A percentile compares a stretch with the other conserved stretches of the same genome.
phyloP scores from a whole-genome alignment of 495 filamentous ascomycete genomes.

The Clavariopsis aquatica region DNA sequence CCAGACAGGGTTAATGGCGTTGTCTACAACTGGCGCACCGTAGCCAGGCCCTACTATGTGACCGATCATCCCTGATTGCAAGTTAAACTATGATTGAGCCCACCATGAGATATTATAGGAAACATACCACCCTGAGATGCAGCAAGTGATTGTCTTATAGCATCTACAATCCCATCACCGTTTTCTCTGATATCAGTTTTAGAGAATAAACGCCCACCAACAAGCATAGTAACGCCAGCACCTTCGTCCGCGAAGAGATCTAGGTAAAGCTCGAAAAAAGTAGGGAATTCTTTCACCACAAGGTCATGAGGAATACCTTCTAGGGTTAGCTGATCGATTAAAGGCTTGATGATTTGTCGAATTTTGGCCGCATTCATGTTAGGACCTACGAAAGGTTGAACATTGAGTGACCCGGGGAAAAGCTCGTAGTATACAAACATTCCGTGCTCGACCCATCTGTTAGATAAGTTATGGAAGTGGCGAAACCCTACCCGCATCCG shows the following conservation, averaged over 20 bases:
- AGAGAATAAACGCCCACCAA: slow-evolving; percentile 18
- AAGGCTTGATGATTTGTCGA: slow-evolving; percentile 18
- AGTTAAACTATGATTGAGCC: too few relatives aligned
- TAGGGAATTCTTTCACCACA: slow-evolving; percentile 8
- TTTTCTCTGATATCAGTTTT: slow-evolving; percentile 11
- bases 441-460: slow-evolving; percentile 22
- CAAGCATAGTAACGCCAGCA: slow-evolving; percentile 9
- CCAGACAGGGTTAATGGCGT: slow-evolving; percentile 22
- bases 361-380: slow-evolving; percentile 18
- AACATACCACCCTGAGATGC: background rate
- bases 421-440: slow-evolving; percentile 25
- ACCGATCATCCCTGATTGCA: background rate
- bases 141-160: background rate
- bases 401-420: background rate
- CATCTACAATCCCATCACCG: slow-evolving; percentile 18
- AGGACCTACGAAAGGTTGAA: slow-evolving; percentile 22
- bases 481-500: background rate
- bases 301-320: background rate
- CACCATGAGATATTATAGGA: too few relatives aligned
- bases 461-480: slow-evolving; percentile 14
- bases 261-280: slow-evolving; percentile 21
- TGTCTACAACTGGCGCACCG: slow-evolving; percentile 10
- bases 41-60: slow-evolving; percentile 22
- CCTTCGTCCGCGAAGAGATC: slow-evolving; percentile 18
- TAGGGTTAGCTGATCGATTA: slow-evolving; percentile 12